These are phyloP conservation scores for Peziza echinospora DNA, from an alignment of 495 filamentous ascomycete species.

Conservation along the genomic window DNA sequence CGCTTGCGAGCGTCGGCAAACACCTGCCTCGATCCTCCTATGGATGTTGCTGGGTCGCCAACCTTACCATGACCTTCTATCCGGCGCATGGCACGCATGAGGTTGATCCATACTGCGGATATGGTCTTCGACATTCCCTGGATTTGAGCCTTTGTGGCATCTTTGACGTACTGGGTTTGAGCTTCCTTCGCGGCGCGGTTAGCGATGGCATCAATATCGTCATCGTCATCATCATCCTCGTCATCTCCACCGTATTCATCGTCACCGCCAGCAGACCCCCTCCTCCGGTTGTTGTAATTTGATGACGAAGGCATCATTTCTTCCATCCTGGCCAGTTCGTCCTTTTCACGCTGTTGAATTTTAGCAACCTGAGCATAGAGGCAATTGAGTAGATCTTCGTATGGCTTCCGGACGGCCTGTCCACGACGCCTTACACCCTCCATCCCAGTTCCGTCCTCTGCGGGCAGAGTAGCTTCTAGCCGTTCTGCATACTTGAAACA, in stretches of 20 bases:
- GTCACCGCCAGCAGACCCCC: slow-evolving; percentile 39
- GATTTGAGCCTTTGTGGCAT: slow-evolving; percentile 47
- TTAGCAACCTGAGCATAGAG: slow-evolving; percentile 61
- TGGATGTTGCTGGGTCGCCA: slow-evolving; percentile 25
- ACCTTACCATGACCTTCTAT: slow-evolving; percentile 75
- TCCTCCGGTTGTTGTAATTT: slow-evolving; percentile 31
- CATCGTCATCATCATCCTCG: slow-evolving; percentile 43
- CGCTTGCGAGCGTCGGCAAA: slow-evolving; percentile 70
- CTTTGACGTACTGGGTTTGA: slow-evolving; percentile 48
- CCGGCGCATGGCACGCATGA: slow-evolving; percentile 83
- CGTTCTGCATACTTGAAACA: slow-evolving; percentile 76
- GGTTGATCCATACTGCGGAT: slow-evolving; percentile 79
- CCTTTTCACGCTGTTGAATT: slow-evolving; percentile 46
- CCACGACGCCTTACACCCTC: slow-evolving; percentile 47
- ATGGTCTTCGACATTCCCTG: slow-evolving; percentile 53
- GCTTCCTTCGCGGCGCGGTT: slow-evolving; percentile 34
- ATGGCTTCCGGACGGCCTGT: slow-evolving; percentile 54
- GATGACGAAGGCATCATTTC: slow-evolving; percentile 25
- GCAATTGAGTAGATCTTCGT: slow-evolving; percentile 59
- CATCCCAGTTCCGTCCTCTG: slow-evolving; percentile 44
- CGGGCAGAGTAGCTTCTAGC: slow-evolving; percentile 45
- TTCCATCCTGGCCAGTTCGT: slow-evolving; percentile 49
- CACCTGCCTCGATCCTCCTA: slow-evolving; percentile 59
- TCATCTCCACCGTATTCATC: slow-evolving; percentile 31
- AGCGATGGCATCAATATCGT: slow-evolving; percentile 30